Percentiles rank a stretch among this genome's conserved stretches.
These are phyloP conservation scores for Teunomyces atbi DNA, from an alignment of 805 yeast species.

Conservation along the genomic window DNA sequence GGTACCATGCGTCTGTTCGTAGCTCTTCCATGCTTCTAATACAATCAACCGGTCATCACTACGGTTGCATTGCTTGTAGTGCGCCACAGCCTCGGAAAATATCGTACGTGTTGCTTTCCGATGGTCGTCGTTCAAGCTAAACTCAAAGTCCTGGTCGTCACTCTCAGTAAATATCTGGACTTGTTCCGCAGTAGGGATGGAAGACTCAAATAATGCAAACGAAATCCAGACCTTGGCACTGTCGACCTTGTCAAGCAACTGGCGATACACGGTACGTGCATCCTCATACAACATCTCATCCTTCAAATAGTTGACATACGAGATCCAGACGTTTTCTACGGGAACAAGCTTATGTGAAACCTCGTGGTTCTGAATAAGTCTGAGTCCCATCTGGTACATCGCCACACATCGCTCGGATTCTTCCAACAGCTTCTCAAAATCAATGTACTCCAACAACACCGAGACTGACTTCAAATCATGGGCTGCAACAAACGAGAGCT, in stretches of 20 bases:
- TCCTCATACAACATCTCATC: slow-evolving; percentile 56
- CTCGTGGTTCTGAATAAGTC: slow-evolving; percentile 18
- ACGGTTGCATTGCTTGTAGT: slow-evolving; percentile 36
- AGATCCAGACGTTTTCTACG: slow-evolving; percentile 19
- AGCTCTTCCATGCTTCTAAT: slow-evolving; percentile 59
- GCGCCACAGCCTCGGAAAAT: slow-evolving; percentile 52
- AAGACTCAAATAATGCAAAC: slow-evolving; percentile 68
- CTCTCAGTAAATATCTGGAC: slow-evolving; percentile 31
- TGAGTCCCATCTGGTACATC: slow-evolving; percentile 54
- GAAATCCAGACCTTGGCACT: slow-evolving; percentile 55
- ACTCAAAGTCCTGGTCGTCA: slow-evolving; percentile 50
- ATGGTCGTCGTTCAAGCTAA: slow-evolving; percentile 51
- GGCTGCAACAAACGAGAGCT: slow-evolving; percentile 21
- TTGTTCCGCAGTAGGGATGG: slow-evolving; percentile 58
- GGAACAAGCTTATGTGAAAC: slow-evolving; percentile 28
- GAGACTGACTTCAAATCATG: slow-evolving; percentile 6
- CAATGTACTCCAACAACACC: slow-evolving; percentile 65
- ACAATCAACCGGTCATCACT: slow-evolving; percentile 50
- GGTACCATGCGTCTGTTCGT: slow-evolving; percentile 64
- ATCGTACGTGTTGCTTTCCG: slow-evolving; percentile 49
- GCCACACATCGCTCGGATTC: slow-evolving; percentile 70
- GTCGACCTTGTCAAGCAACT: slow-evolving; percentile 30
- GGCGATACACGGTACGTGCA: slow-evolving; percentile 53
- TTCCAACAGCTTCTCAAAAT: slow-evolving; percentile 63
- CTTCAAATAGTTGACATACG: slow-evolving; percentile 56